Evolutionary conservation across 2,329 filamentous ascomycete genomes (phyloP), one percentile per base, ranked within the genome.

Genomic region (Trichoderma polysporum): DNA sequence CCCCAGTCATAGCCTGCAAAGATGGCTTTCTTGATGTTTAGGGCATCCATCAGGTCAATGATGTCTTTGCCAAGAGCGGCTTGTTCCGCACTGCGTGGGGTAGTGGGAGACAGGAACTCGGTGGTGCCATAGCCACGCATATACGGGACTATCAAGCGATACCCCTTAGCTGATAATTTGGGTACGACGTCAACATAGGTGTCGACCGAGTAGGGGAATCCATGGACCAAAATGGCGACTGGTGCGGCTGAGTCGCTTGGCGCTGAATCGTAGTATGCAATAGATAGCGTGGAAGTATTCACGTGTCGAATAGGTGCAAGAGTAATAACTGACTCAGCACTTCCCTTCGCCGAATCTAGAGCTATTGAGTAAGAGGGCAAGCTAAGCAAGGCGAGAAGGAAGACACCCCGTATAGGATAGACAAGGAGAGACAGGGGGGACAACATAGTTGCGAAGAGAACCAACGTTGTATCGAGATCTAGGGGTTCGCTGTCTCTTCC

Each of bases 1-100:
- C 73, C 74, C 73, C 74, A 75, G 56, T 75, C 74, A 58, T 72
- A 74, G 17, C 74, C 74, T 3, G 72, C 73, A 37, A 74, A 70
- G 6, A 74, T 71, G 9, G 73, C 73, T 35, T 68, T 72, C 2
- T 69, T 60, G 19, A 74, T 73, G 9, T 68, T n/a, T 0, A 74
- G 66, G 8, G 67, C 70, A 57, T 75, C 72, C 53, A 74, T 68
- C 1, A 75, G 69, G 25, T 70, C 71, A 22, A 76, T 70, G 9
- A 76, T 41, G 19, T 75, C 73, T 12, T 69, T 67, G 2, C 72
- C 73, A 9, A 74, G 69, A 0, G 72, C 73, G 15, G 73, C 73
- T 58, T 74, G 74, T 66, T 76, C 69, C 17, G 71, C 73, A 31
- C 71, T 72, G 8, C 73, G 70, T 4, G 71, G 68, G 7, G 72